A percentile compares a stretch with the other conserved stretches of the same genome.
These are phyloP conservation scores for Rhizopogon hawkerae DNA, from an alignment of 1,284 basidiomycete genomes.

Conservation along the genomic window DNA sequence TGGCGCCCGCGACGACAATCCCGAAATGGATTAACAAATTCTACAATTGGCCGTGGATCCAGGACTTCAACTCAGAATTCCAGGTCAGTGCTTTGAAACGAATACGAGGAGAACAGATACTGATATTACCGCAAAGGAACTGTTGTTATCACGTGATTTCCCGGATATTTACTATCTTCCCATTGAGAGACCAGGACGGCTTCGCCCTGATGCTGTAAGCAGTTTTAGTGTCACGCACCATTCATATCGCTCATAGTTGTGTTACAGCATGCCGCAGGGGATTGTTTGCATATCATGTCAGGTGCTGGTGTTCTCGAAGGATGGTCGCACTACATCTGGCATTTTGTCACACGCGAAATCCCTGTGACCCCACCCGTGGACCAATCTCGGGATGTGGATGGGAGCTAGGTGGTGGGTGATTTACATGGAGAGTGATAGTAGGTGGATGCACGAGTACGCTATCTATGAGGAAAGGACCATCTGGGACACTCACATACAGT, in stretches of 20 bases:
- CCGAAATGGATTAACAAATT: conserved; percentile 36
- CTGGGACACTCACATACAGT: not conserved
- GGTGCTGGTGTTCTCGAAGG: conserved; percentile 60
- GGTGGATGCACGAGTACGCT: not conserved
- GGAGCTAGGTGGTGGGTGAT: not conserved
- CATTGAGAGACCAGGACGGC: conserved; percentile 49
- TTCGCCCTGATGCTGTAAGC: conserved; percentile 56
- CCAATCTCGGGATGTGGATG: not conserved
- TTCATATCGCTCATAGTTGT: conserved; percentile 7
- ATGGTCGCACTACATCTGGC: conserved; percentile 66
- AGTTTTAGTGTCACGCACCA: not conserved
- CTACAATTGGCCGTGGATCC: conserved; percentile 59
- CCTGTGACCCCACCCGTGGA: not conserved
- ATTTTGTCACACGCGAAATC: conserved; percentile 38
- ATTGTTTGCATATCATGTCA: conserved; percentile 58
- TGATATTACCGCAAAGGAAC: conserved; percentile 25
- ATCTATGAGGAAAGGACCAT: not conserved
- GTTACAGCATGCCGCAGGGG: conserved; percentile 44
- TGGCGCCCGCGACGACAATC: conserved; percentile 37
- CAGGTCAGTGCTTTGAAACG: conserved; percentile 31
- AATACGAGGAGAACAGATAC: conserved; percentile 4
- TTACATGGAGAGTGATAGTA: not conserved
- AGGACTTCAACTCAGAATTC: conserved; percentile 46
- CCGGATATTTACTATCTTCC: conserved; percentile 49
- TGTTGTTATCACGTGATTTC: conserved; percentile 35